phyloP scores from a whole-genome alignment of 73 alveolate species.

The Blepharisma japonicum region DNA sequence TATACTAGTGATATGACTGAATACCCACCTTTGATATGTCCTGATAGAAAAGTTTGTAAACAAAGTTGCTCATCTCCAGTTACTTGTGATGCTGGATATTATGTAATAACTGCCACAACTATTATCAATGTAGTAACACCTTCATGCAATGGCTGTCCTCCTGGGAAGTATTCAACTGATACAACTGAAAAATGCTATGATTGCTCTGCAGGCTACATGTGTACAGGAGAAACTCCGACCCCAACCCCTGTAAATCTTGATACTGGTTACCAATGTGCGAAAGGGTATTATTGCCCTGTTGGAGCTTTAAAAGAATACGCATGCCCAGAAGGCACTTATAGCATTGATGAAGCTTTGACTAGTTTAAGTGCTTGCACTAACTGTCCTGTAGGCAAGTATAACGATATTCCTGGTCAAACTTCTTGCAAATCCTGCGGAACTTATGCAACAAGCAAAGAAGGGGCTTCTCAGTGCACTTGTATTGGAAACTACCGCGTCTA shows the following conservation, averaged over 20 bases:
- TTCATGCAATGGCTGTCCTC: slow-evolving; percentile 54
- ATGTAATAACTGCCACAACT: slow-evolving; percentile 16
- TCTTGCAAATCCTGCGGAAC: not conserved
- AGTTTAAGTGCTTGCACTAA: slow-evolving; percentile 2
- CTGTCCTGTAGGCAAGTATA: not conserved
- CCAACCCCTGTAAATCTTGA: slow-evolving; percentile 53
- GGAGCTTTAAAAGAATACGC: slow-evolving; percentile 42
- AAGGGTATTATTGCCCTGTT: slow-evolving; percentile 64
- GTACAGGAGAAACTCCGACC: slow-evolving; percentile 53
- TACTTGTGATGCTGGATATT: not conserved
- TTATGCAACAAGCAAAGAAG: slow-evolving; percentile 14
- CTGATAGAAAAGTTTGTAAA: not conserved
- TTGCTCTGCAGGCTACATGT: slow-evolving; percentile 61
- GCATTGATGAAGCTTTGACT: slow-evolving; percentile 5
- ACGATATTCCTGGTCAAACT: not conserved
- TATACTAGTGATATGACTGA: slow-evolving; percentile 37
- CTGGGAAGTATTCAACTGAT: slow-evolving; percentile 56
- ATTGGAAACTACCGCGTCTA: not conserved
- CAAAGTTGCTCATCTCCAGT: not conserved
- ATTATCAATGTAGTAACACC: slow-evolving; percentile 6
- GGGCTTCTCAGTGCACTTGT: not conserved
- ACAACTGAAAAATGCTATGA: slow-evolving; percentile 40
- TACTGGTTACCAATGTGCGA: slow-evolving; percentile 44
- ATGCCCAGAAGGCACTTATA: slow-evolving; percentile 55
- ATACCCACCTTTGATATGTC: slow-evolving; percentile 29